Conservation (phyloP, 345 rosid species). For the Sisymbrium altissimum region DNA sequence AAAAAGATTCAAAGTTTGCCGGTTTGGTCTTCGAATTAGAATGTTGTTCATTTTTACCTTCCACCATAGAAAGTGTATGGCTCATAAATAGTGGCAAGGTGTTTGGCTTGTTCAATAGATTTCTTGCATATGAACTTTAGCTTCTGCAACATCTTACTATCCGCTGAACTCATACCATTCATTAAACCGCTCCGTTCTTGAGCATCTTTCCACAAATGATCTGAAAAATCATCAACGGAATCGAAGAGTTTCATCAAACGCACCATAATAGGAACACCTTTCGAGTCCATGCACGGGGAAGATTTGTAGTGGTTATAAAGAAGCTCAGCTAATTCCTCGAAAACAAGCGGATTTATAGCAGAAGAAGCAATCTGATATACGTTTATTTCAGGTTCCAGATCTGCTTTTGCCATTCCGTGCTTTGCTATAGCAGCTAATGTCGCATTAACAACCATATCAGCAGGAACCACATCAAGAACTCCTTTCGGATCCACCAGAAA, state of each 20-base stretch:
- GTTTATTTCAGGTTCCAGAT: constrained; percentile 56
- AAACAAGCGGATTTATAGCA: constrained; percentile 69
- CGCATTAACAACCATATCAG: constrained; percentile 47
- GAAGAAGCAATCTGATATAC: constrained; percentile 93
- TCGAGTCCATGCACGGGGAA: constrained; percentile 62
- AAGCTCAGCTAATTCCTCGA: constrained; percentile 57
- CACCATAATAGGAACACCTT: constrained; percentile 72
- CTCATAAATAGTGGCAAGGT: constrained; percentile 72
- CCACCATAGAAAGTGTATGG: constrained; percentile 91
- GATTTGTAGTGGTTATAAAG: constrained; percentile 71
- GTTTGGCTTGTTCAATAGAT: constrained; percentile 79
- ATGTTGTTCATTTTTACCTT: constrained; percentile 44
- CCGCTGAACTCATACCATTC: constrained; percentile 32
- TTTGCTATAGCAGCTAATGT: constrained; percentile 82
- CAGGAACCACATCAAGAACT: constrained; percentile 79
- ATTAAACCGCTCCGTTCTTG: constrained; percentile 43
- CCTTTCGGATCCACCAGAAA: constrained; percentile 86
- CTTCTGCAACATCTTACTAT: constrained; percentile 53
- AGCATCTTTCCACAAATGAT: constrained; percentile 66
- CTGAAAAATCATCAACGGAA: constrained; percentile 71
- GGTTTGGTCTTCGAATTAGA: neutral
- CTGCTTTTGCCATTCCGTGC: constrained; percentile 45
- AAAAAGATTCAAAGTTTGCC: neutral
- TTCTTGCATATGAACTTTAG: constrained; percentile 62
- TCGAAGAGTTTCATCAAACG: constrained; percentile 75